Conservation (phyloP, 2,329 filamentous ascomycete genomes). For the Akanthomyces uredinophilus region DNA sequence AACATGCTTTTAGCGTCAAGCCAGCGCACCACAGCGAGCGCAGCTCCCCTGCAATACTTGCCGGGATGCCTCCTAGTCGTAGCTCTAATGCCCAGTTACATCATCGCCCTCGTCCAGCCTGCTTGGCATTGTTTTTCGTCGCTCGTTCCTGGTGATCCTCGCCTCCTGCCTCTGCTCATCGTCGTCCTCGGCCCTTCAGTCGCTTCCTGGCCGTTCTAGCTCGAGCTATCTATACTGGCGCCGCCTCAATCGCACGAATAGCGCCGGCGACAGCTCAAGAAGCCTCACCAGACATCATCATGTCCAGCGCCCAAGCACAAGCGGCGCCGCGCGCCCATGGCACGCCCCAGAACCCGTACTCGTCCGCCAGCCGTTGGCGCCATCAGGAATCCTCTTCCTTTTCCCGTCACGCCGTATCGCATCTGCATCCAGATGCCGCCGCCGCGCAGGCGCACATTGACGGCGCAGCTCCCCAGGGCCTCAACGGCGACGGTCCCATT, state of each 20-base stretch:
- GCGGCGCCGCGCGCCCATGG: not conserved
- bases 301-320: not conserved
- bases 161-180: not conserved
- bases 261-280: not conserved
- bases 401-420: slow-evolving; percentile 41
- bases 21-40: not conserved
- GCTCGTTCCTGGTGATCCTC: slow-evolving; percentile 2
- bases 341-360: slow-evolving; percentile 42
- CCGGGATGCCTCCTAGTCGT: not conserved
- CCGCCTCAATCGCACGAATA: not conserved
- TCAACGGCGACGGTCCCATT: slow-evolving; percentile 17
- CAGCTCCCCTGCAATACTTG: not conserved
- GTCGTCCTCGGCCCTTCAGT: not conserved
- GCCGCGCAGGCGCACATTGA: slow-evolving; percentile 28
- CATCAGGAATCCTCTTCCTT: slow-evolving; percentile 59
- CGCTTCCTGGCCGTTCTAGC: not conserved
- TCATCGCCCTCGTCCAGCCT: not conserved
- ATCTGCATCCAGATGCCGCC: slow-evolving; percentile 47
- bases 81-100: slow-evolving; percentile 1
- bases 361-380: slow-evolving; percentile 55
- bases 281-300: not conserved
- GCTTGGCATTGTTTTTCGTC: slow-evolving; percentile 6
- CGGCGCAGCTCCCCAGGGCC: slow-evolving; percentile 18
- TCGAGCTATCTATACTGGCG: not conserved
- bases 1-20: slow-evolving; percentile 6